phyloP scores from a whole-genome alignment of 768 basidiomycete genomes.

The Hemileccinum rubropunctum region DNA sequence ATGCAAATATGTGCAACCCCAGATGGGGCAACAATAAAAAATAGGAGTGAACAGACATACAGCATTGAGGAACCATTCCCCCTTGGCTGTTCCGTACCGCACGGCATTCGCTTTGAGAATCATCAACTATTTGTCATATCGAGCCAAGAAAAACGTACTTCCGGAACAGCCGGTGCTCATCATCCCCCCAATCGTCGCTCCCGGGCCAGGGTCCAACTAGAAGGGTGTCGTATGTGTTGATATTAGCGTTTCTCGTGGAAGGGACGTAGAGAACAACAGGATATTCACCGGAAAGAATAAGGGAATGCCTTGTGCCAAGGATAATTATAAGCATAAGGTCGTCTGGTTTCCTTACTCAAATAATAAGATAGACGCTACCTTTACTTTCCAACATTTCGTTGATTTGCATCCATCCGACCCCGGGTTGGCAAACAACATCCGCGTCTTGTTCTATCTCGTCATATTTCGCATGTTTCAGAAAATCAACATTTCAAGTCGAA shows the following conservation, averaged over 20 bases:
- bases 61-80: slow-evolving; percentile 86
- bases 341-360: background rate
- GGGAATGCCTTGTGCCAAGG: slow-evolving; percentile 51
- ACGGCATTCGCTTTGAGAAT: slow-evolving; percentile 63
- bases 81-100: slow-evolving; percentile 85
- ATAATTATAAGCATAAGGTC: background rate
- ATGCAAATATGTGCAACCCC: background rate
- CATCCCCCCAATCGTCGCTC: slow-evolving; percentile 86
- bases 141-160: slow-evolving; percentile 42
- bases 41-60: slow-evolving; percentile 38
- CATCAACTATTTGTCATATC: slow-evolving; percentile 15
- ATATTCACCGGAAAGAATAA: slow-evolving; percentile 76
- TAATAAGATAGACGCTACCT: slow-evolving; percentile 32
- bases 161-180: slow-evolving; percentile 84
- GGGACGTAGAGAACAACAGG: background rate
- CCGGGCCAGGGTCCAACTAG: slow-evolving; percentile 74
- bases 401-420: slow-evolving; percentile 66
- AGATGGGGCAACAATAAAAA: no score
- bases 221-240: background rate
- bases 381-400: slow-evolving; percentile 65
- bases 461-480: background rate
- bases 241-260: background rate
- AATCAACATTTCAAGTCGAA: background rate
- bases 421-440: slow-evolving; percentile 74
- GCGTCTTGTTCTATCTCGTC: slow-evolving; percentile 54